A percentile compares a stretch with the other conserved stretches of the same genome.
Evolutionary conservation across 2,329 filamentous ascomycete species (phyloP).

Genomic region (Aspergillus fischeri): DNA sequence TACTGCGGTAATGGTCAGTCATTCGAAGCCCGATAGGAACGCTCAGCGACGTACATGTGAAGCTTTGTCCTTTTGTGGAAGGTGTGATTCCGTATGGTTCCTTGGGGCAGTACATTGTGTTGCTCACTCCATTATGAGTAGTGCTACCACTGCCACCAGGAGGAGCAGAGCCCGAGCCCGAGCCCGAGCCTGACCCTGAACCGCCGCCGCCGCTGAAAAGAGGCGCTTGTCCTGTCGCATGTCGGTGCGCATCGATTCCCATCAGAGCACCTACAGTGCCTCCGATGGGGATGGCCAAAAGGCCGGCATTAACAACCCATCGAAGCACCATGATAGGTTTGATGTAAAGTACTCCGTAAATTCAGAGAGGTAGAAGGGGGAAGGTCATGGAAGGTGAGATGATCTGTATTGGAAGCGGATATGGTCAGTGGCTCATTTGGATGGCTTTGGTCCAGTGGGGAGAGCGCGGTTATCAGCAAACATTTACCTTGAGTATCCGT

Average conservation of each 20-base stretch:
- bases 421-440: not conserved
- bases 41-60: not conserved
- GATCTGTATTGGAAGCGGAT: too few species aligned
- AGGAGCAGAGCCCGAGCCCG: not conserved
- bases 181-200: not conserved
- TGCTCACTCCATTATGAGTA: not conserved
- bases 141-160: not conserved
- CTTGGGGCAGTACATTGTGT: not conserved
- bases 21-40: not conserved
- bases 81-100: not conserved
- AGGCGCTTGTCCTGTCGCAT: constrained; percentile 42
- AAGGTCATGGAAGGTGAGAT: not conserved
- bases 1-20: not conserved
- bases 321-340: constrained; percentile 26
- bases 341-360: not conserved
- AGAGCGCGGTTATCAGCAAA: not conserved
- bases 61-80: not conserved
- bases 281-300: constrained; percentile 50
- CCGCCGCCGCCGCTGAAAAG: constrained; percentile 38
- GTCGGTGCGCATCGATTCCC: constrained; percentile 45
- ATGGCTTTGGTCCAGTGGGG: not conserved
- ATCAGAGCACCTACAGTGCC: constrained; percentile 49
- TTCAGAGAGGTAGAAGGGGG: not conserved
- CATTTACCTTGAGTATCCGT: not conserved
- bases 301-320: constrained; percentile 49